These are phyloP conservation scores for Neoconidiobolus thromboides DNA, from an alignment of 371 early-diverging fungal genomes.

Conservation along the genomic window DNA sequence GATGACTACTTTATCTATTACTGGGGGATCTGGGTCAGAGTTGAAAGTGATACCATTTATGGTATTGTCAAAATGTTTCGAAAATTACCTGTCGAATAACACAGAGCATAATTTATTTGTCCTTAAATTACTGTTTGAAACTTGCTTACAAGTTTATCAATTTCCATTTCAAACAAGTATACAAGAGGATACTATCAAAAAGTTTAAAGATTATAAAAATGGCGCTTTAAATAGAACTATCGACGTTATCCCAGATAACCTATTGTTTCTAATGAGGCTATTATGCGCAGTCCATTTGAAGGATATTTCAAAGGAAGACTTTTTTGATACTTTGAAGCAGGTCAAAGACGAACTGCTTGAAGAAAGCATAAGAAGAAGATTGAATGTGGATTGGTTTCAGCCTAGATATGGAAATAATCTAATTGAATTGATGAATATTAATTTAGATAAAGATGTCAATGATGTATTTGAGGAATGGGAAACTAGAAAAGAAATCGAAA, in stretches of 20 bases:
- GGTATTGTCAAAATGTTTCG: slow-evolving; percentile 14
- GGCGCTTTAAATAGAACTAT: neutral
- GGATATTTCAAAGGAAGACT: slow-evolving; percentile 2
- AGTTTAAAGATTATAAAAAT: neutral
- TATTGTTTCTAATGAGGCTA: neutral
- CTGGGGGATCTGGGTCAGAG: slow-evolving; percentile 18
- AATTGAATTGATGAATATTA: neutral
- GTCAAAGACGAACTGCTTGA: slow-evolving; percentile 9
- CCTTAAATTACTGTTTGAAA: slow-evolving; percentile 16
- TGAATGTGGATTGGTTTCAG: slow-evolving; percentile 10
- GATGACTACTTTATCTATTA: slow-evolving; percentile 17
- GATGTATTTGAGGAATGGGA: neutral
- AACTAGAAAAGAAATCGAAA: neutral
- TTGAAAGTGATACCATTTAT: slow-evolving; percentile 18
- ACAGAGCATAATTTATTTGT: slow-evolving; percentile 15
- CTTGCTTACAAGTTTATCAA: slow-evolving; percentile 19
- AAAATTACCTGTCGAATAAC: slow-evolving; percentile 11
- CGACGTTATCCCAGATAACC: neutral
- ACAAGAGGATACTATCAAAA: neutral
- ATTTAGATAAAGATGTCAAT: neutral
- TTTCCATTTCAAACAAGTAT: neutral
- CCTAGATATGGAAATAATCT: slow-evolving; percentile 1
- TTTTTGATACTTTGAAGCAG: slow-evolving; percentile 8
- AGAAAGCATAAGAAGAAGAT: slow-evolving; percentile 16
- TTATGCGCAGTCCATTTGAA: neutral